Percentiles rank a stretch among this genome's conserved stretches.
phyloP scores from a whole-genome alignment of 306 rosid species.

The Erythrophleum fordii region DNA sequence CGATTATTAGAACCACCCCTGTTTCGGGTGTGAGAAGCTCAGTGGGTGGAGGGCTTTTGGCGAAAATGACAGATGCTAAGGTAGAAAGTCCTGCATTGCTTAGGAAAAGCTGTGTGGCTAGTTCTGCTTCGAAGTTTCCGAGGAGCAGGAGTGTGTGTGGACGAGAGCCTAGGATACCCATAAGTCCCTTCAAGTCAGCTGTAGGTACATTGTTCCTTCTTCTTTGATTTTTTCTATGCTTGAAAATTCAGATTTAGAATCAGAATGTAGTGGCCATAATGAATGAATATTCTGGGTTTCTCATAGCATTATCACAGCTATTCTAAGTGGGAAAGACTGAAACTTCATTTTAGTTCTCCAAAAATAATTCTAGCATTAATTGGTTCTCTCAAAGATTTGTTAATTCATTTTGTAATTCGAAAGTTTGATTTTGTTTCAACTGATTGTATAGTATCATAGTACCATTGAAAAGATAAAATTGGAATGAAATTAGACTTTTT shows the following conservation, averaged over 20 bases:
- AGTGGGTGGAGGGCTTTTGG: conserved; percentile 70
- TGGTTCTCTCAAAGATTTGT: background rate
- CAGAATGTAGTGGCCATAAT: background rate
- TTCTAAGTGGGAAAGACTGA: background rate
- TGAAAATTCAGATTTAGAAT: background rate
- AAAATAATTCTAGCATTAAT: background rate
- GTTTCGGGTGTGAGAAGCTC: conserved; percentile 60
- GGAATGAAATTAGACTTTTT: too few relatives aligned
- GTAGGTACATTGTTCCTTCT: conserved; percentile 80
- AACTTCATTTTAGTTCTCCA: background rate
- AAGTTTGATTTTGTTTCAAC: too few relatives aligned
- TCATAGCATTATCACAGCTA: background rate
- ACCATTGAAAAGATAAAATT: too few relatives aligned
- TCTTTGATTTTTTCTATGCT: conserved; percentile 24
- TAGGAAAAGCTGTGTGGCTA: conserved; percentile 77
- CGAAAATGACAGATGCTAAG: conserved; percentile 58
- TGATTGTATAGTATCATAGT: too few relatives aligned
- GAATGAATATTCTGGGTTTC: background rate
- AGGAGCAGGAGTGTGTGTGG: conserved; percentile 87
- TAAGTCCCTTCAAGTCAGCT: conserved; percentile 78
- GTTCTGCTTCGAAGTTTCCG: conserved; percentile 55
- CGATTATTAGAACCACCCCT: conserved; percentile 52
- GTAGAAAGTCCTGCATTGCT: conserved; percentile 71
- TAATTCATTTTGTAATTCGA: too few relatives aligned
- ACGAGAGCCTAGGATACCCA: conserved; percentile 61